Evolutionary conservation across 108 stramenopile genomes (phyloP).

Genomic region (Nitzschia sp.): DNA sequence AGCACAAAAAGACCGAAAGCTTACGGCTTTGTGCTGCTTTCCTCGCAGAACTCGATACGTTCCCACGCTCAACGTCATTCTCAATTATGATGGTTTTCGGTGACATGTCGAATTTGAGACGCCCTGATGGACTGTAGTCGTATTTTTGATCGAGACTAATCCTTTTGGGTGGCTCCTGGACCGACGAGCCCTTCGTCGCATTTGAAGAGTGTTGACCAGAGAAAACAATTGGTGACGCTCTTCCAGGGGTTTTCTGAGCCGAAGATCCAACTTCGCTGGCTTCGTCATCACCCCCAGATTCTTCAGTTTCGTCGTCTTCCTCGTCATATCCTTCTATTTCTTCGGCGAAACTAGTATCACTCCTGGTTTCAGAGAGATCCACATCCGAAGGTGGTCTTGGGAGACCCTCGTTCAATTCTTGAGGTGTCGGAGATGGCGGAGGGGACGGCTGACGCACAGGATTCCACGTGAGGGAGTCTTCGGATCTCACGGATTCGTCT

Average conservation of each 20-base stretch:
- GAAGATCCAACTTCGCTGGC: not conserved
- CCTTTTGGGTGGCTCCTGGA: not conserved
- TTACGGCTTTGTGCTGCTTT: not conserved
- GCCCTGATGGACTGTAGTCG: conserved; percentile 15
- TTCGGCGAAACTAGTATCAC: too few species aligned
- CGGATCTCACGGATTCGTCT: not conserved
- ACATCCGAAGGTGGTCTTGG: not conserved
- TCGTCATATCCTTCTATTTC: not conserved
- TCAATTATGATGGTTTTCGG: conserved; percentile 7
- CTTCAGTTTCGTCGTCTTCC: not conserved
- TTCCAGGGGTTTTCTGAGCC: not conserved
- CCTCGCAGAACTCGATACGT: not conserved
- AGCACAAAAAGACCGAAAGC: not conserved
- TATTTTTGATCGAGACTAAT: not conserved
- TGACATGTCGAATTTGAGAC: conserved; percentile 11
- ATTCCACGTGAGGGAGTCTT: conserved; percentile 17
- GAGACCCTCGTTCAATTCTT: not conserved
- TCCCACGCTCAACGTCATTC: not conserved
- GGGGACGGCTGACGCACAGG: not conserved
- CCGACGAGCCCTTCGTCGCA: not conserved
- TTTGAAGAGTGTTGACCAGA: too few species aligned
- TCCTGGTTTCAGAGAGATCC: not conserved
- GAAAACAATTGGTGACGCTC: not conserved
- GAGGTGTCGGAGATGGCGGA: conserved; percentile 1
- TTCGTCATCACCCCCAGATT: not conserved